Evolutionary conservation across 129 eudicot genomes (phyloP).

Genomic region (Helianthus tuberosus): DNA sequence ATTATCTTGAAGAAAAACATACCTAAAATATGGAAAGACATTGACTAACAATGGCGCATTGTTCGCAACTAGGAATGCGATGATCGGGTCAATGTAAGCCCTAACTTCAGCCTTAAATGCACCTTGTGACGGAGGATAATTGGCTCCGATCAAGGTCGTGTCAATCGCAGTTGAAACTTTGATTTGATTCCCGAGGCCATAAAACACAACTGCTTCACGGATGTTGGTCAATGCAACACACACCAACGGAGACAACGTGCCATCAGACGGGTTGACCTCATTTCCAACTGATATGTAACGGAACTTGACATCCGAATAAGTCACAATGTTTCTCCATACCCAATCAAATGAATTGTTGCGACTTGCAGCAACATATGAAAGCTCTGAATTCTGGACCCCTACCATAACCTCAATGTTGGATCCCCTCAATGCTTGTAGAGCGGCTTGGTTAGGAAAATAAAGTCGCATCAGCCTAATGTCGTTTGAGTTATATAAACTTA

Average conservation of each 20-base stretch:
- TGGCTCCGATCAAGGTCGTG: conserved; percentile 30
- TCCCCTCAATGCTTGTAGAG: conserved; percentile 38
- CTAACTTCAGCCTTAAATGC: conserved; percentile 28
- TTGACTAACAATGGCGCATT: conserved; percentile 43
- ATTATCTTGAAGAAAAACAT: too few species aligned
- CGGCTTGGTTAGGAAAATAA: conserved; percentile 45
- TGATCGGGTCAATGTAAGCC: conserved; percentile 40
- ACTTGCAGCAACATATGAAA: conserved; percentile 38
- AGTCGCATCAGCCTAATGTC: conserved; percentile 39
- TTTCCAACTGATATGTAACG: conserved; percentile 67
- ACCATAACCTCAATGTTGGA: conserved; percentile 39
- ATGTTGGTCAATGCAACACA: conserved; percentile 53
- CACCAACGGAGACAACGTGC: conserved; percentile 33
- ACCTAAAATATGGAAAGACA: conserved; percentile 29
- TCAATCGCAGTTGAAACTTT: conserved; percentile 46
- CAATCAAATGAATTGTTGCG: conserved; percentile 51
- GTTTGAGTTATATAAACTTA: conserved; percentile 23
- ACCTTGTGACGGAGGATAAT: conserved; percentile 40
- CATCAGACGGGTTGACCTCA: conserved; percentile 53
- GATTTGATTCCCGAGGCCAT: conserved; percentile 39
- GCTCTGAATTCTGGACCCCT: conserved; percentile 36
- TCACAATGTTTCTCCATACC: conserved; percentile 51
- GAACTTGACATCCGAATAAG: conserved; percentile 35
- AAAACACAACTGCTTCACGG: conserved; percentile 36
- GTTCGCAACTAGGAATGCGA: conserved; percentile 34